Evolutionary conservation across 2,329 filamentous ascomycete species (phyloP).

Genomic region (Boeremia lycopersici): DNA sequence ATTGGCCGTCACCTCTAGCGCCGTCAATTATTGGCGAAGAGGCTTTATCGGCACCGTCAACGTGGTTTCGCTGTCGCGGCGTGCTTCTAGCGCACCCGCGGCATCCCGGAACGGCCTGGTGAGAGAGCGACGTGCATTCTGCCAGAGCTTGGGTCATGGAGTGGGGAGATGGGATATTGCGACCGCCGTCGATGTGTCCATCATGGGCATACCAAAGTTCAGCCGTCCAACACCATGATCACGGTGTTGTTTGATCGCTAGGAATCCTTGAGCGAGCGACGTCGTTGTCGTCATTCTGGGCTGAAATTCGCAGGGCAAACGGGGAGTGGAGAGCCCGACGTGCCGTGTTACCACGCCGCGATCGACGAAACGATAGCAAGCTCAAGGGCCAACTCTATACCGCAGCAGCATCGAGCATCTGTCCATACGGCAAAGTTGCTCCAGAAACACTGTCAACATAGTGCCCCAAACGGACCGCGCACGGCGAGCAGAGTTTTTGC

Average conservation of each 20-base stretch:
- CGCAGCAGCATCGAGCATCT: slow-evolving; percentile 8
- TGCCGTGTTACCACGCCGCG: slow-evolving; percentile 25
- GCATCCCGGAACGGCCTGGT: slow-evolving; percentile 36
- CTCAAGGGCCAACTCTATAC: slow-evolving; percentile 24
- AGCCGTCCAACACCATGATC: slow-evolving; percentile 4
- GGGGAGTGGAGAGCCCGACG: slow-evolving; percentile 28
- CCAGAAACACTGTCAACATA: slow-evolving; percentile 13
- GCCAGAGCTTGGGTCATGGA: slow-evolving; percentile 25
- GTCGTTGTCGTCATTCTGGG: slow-evolving; percentile 22
- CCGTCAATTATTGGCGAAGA: slow-evolving; percentile 24
- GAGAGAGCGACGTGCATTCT: slow-evolving; percentile 25
- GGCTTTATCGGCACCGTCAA: slow-evolving; percentile 28
- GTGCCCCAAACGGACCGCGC: slow-evolving; percentile 20
- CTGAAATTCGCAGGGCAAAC: slow-evolving; percentile 20
- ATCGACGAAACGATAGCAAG: slow-evolving; percentile 27
- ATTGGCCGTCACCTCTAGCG: slow-evolving; percentile 25
- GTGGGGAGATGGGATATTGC: slow-evolving; percentile 16
- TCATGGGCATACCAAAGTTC: slow-evolving; percentile 14
- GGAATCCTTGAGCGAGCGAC: slow-evolving; percentile 5
- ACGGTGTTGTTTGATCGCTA: slow-evolving; percentile 5
- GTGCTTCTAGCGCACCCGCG: slow-evolving; percentile 39
- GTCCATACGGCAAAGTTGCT: slow-evolving; percentile 26
- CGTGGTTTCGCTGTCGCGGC: slow-evolving; percentile 36
- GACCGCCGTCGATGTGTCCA: not conserved
- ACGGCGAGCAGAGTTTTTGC: slow-evolving; percentile 19